phyloP scores from a whole-genome alignment of 192 early-diverging fungal species.

The Backusella circina region DNA sequence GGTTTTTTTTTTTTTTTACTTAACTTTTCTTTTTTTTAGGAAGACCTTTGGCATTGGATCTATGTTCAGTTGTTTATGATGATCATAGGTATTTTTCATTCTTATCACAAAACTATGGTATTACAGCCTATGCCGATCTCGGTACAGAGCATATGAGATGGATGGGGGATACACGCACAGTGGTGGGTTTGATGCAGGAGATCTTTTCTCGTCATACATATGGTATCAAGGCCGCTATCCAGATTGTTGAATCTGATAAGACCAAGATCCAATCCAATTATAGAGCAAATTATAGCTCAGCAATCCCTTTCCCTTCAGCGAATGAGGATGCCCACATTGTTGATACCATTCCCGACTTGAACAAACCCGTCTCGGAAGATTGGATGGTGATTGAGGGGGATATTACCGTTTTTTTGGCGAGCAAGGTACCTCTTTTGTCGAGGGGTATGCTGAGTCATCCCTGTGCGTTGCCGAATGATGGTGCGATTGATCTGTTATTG shows the following conservation, averaged over 20 bases:
- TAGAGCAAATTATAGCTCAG: constrained; percentile 26
- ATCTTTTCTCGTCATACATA: constrained; percentile 40
- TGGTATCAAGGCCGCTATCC: constrained; percentile 36
- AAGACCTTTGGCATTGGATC: constrained; percentile 44
- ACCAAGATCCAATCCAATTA: constrained; percentile 37
- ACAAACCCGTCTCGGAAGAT: constrained; percentile 34
- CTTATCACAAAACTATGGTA: constrained; percentile 51
- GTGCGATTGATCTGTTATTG: constrained; percentile 45
- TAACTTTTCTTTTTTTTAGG: background rate
- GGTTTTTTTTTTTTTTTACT: too few relatives aligned
- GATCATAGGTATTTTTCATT: constrained; percentile 49
- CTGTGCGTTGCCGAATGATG: constrained; percentile 50
- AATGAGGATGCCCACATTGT: background rate
- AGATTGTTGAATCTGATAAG: constrained; percentile 41
- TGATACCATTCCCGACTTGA: constrained; percentile 25
- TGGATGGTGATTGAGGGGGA: constrained; percentile 47
- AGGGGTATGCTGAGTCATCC: constrained; percentile 44
- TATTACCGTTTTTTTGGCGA: constrained; percentile 37
- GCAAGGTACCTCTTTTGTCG: constrained; percentile 48
- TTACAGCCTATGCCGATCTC: constrained; percentile 54
- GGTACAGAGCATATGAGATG: constrained; percentile 52
- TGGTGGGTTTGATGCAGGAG: constrained; percentile 38
- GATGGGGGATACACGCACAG: constrained; percentile 52
- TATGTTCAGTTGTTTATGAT: constrained; percentile 52
- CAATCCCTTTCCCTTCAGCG: background rate